These are phyloP conservation scores for Magnolia kwangsiensis DNA, from an alignment of 164 flowering plant genomes.

Conservation along the genomic window DNA sequence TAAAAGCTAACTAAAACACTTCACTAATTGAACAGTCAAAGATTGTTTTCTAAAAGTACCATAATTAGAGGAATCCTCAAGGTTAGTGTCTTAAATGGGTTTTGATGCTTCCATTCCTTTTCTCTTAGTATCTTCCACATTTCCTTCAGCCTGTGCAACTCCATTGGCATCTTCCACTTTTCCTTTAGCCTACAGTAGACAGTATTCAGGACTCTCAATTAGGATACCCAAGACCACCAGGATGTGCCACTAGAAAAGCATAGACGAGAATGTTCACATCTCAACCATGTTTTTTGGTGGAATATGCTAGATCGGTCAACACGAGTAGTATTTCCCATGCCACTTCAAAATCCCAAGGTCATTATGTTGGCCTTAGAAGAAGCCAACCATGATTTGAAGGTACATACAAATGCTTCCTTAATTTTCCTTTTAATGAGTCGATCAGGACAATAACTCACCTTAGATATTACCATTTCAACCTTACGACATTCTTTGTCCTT, in stretches of 20 bases:
- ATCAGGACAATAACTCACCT: slow-evolving; percentile 27
- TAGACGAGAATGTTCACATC: neutral
- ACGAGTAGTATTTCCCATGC: neutral
- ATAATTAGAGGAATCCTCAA: neutral
- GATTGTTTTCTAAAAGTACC: neutral
- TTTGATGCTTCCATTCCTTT: neutral
- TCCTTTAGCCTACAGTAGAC: neutral
- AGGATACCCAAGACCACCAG: neutral
- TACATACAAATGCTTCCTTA: neutral
- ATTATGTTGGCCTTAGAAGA: neutral
- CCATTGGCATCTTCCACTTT: neutral
- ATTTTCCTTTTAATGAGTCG: neutral
- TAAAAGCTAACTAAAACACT: neutral
- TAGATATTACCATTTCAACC: slow-evolving; percentile 9
- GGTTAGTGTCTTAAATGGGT: neutral
- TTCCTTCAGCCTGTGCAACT: neutral
- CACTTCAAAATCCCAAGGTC: neutral
- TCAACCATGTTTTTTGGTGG: neutral
- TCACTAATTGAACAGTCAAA: neutral
- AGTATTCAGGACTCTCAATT: neutral
- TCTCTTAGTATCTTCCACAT: no score
- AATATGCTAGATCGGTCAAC: neutral
- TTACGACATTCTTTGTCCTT: slow-evolving; percentile 3
- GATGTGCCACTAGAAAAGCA: neutral
- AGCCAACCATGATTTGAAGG: neutral